These are phyloP conservation scores for Pilaira anomala DNA, from an alignment of 192 early-diverging fungal genomes.

Conservation along the genomic window DNA sequence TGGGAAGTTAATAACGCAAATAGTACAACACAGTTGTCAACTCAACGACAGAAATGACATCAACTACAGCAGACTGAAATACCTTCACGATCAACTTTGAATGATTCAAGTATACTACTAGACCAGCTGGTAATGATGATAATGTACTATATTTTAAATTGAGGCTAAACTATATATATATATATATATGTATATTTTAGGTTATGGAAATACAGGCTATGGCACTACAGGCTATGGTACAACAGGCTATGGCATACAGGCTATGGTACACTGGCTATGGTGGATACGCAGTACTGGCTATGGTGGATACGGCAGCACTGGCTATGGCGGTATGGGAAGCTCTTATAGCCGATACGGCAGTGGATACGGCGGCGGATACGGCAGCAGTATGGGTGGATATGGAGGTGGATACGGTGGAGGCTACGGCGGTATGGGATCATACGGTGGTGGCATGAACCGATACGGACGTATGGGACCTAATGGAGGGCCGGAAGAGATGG, in stretches of 20 bases:
- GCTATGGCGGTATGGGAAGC: conserved; percentile 46
- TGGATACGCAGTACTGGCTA: conserved; percentile 41
- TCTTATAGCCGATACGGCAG: conserved; percentile 46
- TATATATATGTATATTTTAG: background rate
- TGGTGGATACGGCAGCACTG: conserved; percentile 41
- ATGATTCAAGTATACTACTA: background rate
- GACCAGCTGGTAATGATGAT: conserved; percentile 16
- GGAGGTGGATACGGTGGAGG: too few species aligned
- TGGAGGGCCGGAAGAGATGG: conserved; percentile 58
- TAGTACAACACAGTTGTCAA: conserved; percentile 34
- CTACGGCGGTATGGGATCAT: conserved; percentile 31
- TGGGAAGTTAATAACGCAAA: conserved; percentile 63
- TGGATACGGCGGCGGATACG: conserved; percentile 38
- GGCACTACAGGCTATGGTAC: conserved; percentile 34
- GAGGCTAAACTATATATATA: background rate
- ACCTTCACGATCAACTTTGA: conserved; percentile 34
- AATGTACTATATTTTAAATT: too few species aligned
- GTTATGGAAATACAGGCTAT: conserved; percentile 19
- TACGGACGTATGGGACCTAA: background rate
- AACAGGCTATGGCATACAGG: too few species aligned
- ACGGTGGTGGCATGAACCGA: conserved; percentile 39
- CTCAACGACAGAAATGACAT: conserved; percentile 32
- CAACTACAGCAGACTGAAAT: conserved; percentile 41
- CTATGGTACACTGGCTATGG: conserved; percentile 40
- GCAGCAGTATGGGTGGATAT: too few species aligned